Evolutionary conservation across 805 yeast genomes (phyloP).

Genomic region (Monosporozyma aerobia): DNA sequence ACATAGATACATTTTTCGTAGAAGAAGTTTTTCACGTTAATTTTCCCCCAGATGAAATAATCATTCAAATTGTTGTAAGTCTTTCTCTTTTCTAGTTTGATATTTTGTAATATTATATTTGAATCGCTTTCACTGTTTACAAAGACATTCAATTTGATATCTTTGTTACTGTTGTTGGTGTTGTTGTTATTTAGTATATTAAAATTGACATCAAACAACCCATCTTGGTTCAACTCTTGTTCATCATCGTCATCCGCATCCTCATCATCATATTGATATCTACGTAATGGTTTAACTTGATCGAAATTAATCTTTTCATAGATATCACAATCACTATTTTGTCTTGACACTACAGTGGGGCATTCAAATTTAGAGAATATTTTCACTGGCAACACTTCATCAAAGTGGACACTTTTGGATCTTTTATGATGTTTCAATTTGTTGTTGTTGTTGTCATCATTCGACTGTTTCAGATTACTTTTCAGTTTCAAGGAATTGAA

Average conservation of each 20-base stretch:
- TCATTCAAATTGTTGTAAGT: slow-evolving; percentile 4
- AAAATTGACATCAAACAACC: slow-evolving; percentile 24
- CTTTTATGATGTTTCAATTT: slow-evolving; percentile 16
- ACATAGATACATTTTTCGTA: slow-evolving; percentile 60
- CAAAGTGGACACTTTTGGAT: slow-evolving; percentile 75
- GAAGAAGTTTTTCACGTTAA: slow-evolving; percentile 69
- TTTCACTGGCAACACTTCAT: slow-evolving; percentile 55
- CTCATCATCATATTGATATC: neutral
- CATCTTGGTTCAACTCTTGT: slow-evolving; percentile 13
- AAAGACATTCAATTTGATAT: slow-evolving; percentile 21
- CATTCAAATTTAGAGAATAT: slow-evolving; percentile 65
- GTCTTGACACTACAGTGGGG: slow-evolving; percentile 52
- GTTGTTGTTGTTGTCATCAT: neutral
- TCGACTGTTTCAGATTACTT: neutral
- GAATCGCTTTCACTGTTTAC: slow-evolving; percentile 10
- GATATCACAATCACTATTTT: slow-evolving; percentile 5
- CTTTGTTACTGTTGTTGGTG: slow-evolving; percentile 15
- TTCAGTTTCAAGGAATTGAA: slow-evolving; percentile 10
- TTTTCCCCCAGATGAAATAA: slow-evolving; percentile 43
- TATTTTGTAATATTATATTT: slow-evolving; percentile 14
- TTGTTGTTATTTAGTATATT: slow-evolving; percentile 17
- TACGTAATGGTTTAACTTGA: slow-evolving; percentile 6
- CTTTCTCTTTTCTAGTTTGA: slow-evolving; percentile 11
- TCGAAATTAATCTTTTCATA: slow-evolving; percentile 7
- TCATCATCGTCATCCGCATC: slow-evolving; percentile 6